Evolutionary conservation across 345 rosid species (phyloP).

Genomic region (Citrus inodora): DNA sequence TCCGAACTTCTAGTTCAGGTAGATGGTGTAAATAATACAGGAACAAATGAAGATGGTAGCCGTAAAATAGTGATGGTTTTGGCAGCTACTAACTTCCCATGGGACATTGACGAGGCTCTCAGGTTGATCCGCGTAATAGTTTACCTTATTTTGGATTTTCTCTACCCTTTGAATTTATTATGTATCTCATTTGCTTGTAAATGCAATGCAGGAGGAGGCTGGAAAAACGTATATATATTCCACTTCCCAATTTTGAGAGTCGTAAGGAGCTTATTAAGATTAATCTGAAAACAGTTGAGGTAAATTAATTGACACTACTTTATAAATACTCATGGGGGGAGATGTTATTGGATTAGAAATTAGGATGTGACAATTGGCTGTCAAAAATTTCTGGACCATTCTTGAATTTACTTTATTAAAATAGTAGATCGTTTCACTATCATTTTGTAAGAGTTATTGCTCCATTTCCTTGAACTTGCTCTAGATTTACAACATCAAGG

Average conservation of each 20-base stretch:
- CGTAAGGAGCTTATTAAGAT: conserved; percentile 95
- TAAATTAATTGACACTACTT: conserved; percentile 20
- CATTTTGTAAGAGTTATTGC: not conserved
- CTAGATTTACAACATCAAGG: not conserved
- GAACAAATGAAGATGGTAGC: conserved; percentile 94
- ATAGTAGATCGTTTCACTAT: not conserved
- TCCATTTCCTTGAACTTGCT: not conserved
- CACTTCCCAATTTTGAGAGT: conserved; percentile 97
- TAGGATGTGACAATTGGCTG: not conserved
- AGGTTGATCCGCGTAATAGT: conserved; percentile 43
- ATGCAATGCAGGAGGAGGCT: conserved; percentile 83
- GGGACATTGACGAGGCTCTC: conserved; percentile 99
- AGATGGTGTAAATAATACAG: conserved; percentile 90
- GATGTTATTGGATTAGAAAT: not conserved
- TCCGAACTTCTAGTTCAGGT: conserved; percentile 99
- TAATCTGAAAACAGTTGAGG: conserved; percentile 97
- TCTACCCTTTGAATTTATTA: not conserved
- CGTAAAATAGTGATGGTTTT: conserved; percentile 97
- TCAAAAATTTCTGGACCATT: not conserved
- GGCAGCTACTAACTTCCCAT: conserved; percentile 98
- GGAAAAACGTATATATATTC: conserved; percentile 98
- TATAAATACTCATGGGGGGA: not conserved
- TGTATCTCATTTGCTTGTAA: conserved; percentile 7
- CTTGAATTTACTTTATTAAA: too few relatives aligned
- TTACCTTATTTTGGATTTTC: not conserved